phyloP scores from a whole-genome alignment of 2,329 filamentous ascomycete genomes.

The Penicillium hordei region DNA sequence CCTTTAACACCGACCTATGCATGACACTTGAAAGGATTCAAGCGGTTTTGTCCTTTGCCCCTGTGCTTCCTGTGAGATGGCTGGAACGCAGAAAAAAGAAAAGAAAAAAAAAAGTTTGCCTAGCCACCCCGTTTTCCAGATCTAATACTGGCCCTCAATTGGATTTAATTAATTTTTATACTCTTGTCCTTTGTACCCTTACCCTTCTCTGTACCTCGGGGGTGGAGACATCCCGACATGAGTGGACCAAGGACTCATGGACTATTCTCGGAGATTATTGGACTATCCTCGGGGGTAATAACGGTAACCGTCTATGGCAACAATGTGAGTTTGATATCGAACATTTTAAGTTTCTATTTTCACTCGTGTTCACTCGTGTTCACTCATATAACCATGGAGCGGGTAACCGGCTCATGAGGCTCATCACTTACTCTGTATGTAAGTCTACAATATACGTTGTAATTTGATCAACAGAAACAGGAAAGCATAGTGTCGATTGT shows the following conservation, averaged over 20 bases:
- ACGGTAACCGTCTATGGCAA: background rate
- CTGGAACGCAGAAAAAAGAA: background rate
- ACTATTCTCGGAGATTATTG: background rate
- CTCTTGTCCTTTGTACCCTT: background rate
- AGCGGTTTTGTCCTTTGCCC: background rate
- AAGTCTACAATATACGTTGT: background rate
- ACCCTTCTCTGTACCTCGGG: background rate
- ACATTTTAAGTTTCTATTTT: background rate
- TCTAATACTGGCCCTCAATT: background rate
- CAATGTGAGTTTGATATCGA: background rate
- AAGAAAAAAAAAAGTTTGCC: background rate
- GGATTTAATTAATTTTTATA: background rate
- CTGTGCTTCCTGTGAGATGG: conserved; percentile 9
- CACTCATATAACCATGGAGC: background rate
- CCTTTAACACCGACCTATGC: conserved; percentile 1
- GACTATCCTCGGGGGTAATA: background rate
- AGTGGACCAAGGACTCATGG: background rate
- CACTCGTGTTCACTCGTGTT: background rate
- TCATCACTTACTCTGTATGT: conserved; percentile 1
- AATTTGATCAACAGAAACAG: background rate
- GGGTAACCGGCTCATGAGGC: conserved; percentile 19
- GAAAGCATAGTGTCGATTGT: conserved; percentile 2
- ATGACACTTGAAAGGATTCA: conserved; percentile 6
- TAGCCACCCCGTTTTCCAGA: background rate
- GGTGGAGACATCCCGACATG: background rate